Percentiles rank a stretch among this genome's conserved stretches.
phyloP scores from a whole-genome alignment of 164 flowering plant species.

The Santalum album region DNA sequence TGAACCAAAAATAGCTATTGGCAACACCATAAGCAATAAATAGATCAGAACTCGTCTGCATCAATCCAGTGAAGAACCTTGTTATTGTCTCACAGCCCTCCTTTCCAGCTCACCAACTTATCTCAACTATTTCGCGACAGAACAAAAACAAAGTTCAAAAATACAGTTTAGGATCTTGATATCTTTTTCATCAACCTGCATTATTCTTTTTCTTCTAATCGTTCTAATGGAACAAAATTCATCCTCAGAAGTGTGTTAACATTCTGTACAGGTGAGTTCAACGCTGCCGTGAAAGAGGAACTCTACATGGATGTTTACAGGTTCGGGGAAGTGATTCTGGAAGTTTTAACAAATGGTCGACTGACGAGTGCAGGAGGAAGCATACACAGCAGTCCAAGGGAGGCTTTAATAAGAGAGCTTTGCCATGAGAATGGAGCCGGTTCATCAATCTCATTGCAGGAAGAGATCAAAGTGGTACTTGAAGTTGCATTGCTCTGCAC shows the following conservation, averaged over 20 bases:
- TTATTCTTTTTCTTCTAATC: not conserved
- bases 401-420: slow-evolving; percentile 46
- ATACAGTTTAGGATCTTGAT: too few species aligned
- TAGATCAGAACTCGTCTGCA: too few species aligned
- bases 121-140: too few species aligned
- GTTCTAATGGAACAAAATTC: too few species aligned
- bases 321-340: slow-evolving; percentile 73
- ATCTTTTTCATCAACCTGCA: not conserved
- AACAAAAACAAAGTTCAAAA: too few species aligned
- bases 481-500: slow-evolving; percentile 70
- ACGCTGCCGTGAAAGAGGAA: slow-evolving; percentile 35
- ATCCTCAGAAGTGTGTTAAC: not conserved
- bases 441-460: slow-evolving; percentile 19
- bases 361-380: slow-evolving; percentile 32
- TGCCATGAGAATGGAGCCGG: slow-evolving; percentile 35
- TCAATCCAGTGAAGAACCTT: too few species aligned
- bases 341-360: slow-evolving; percentile 64
- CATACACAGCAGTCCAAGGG: slow-evolving; percentile 38
- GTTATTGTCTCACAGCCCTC: too few species aligned
- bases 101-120: too few species aligned
- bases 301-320: slow-evolving; percentile 49
- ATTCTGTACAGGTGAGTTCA: slow-evolving; percentile 33
- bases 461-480: slow-evolving; percentile 46
- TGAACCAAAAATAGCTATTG: too few species aligned
- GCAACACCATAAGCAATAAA: too few species aligned